Conservation (phyloP, 2,329 filamentous ascomycete species). For the Xylariomycetidae sp. region DNA sequence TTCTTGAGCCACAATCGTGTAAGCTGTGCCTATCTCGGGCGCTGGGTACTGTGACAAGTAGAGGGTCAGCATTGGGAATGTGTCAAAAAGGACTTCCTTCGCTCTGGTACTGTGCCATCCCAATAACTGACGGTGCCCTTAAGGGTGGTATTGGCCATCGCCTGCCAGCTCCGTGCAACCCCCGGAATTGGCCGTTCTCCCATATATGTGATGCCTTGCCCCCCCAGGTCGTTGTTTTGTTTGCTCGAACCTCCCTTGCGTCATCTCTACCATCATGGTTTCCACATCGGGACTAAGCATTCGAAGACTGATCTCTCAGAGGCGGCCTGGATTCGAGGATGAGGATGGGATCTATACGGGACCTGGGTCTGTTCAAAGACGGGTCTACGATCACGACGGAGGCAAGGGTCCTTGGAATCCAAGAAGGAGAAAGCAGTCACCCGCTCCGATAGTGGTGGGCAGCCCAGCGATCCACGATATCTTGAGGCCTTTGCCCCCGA, state of each 20-base stretch:
- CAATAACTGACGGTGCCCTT: too few species aligned
- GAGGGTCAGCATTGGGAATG: slow-evolving; percentile 1
- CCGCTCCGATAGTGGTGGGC: slow-evolving; percentile 33
- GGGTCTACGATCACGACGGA: slow-evolving; percentile 16
- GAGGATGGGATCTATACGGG: slow-evolving; percentile 16
- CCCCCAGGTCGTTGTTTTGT: slow-evolving; percentile 17
- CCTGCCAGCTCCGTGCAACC: slow-evolving; percentile 21
- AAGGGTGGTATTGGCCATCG: neutral
- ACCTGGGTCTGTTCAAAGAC: slow-evolving; percentile 10
- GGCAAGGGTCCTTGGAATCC: too few species aligned
- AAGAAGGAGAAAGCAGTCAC: slow-evolving; percentile 25
- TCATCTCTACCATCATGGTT: slow-evolving; percentile 28
- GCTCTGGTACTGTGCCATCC: too few species aligned
- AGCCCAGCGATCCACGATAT: slow-evolving; percentile 33
- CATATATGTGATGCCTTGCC: slow-evolving; percentile 23
- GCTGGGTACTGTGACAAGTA: too few species aligned
- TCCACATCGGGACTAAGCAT: slow-evolving; percentile 38
- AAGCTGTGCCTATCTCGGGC: slow-evolving; percentile 4
- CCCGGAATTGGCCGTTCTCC: slow-evolving; percentile 12
- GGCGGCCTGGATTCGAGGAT: slow-evolving; percentile 20
- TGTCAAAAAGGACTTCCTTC: too few species aligned
- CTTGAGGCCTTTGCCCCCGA: slow-evolving; percentile 30
- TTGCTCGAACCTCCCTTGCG: slow-evolving; percentile 21
- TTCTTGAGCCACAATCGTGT: slow-evolving; percentile 18
- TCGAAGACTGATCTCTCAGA: slow-evolving; percentile 35